Evolutionary conservation across 2,329 filamentous ascomycete species (phyloP), one percentile per base, ranked within the genome.

Genomic region (Stagonosporopsis rhizophila): DNA sequence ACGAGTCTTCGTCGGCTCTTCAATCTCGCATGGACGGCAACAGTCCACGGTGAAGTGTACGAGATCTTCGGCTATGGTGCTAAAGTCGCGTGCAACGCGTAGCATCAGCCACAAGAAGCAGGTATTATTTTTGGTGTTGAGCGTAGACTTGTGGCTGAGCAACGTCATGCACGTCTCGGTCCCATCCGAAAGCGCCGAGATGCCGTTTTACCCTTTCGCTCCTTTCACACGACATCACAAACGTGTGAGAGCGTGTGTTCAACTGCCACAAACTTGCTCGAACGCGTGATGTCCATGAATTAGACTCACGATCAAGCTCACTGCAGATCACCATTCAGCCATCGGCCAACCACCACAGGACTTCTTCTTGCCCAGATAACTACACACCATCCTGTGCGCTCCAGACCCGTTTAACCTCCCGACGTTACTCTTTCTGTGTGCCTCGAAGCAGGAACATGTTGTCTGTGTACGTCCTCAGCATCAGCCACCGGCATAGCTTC

Each of bases 101-200:
- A 35, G 6, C 41, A 39, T 56, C 53, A 56, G 47, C 53, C 47
- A 51, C 53, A 51, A 32, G 34, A 38, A 46, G 37, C 42, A 47
- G 15, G 42, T 42, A 28, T 45, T 53, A 47, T 51, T 51, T 56
- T 56, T 46, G 53, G 53, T 51, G 35, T 32, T 51, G 35, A 51
- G 15, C 14, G 28, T 51, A 30, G 42, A 30, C 19, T 17, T 34
- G 42, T 56, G 53, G 53, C 53, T 56, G 47, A 58, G 54, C 54
- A 52, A 48, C 38, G 48, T 52, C 54, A 52, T 44, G 44, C 48
- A 44, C 32, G 27, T 48, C 44, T 57, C 54, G 44, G 47, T 25
- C 38, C 44, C 22, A 39, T 39, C 44, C 44, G 54, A 40, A 22
- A 41, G 38, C 37, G 38, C 54, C 54, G 44, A 48, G 25, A 22